Conservation (phyloP, 2,329 filamentous ascomycete genomes). For the Colletotrichum tanaceti region DNA sequence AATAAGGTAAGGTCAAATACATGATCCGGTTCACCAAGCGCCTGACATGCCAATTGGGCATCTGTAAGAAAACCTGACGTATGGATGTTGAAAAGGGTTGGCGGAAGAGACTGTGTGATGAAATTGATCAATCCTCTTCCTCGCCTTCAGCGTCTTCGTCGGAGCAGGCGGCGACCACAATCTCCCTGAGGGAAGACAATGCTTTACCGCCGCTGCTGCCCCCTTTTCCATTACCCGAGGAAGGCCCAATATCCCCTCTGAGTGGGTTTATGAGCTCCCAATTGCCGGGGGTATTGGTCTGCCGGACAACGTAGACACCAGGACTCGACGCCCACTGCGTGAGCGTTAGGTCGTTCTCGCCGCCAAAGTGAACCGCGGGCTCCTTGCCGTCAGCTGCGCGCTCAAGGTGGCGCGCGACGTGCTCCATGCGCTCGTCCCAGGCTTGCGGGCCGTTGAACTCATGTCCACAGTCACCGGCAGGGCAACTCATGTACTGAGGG, state of each 20-base stretch:
- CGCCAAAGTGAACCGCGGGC: constrained; percentile 53
- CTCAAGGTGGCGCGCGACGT: constrained; percentile 85
- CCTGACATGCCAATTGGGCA: constrained; percentile 1
- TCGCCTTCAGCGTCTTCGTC: constrained; percentile 41
- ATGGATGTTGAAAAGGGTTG: neutral
- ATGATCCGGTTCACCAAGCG: neutral
- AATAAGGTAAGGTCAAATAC: neutral
- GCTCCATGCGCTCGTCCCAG: constrained; percentile 90
- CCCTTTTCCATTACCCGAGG: constrained; percentile 38
- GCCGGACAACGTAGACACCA: constrained; percentile 53
- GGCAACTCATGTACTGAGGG: constrained; percentile 71
- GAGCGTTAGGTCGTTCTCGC: constrained; percentile 52
- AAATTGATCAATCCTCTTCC: constrained; percentile 25
- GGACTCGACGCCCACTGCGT: constrained; percentile 54
- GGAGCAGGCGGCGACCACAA: constrained; percentile 21
- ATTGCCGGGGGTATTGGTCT: constrained; percentile 36
- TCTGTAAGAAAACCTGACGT: neutral
- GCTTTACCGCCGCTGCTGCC: constrained; percentile 19
- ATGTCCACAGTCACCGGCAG: constrained; percentile 68
- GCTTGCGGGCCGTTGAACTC: constrained; percentile 71
- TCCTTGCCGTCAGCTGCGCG: constrained; percentile 52
- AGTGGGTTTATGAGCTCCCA: constrained; percentile 53
- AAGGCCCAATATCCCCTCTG: constrained; percentile 35
- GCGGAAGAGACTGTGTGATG: neutral
- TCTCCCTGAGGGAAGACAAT: constrained; percentile 26